Base-by-base conservation (phyloP, 164 flowering plant species). In the Euptelea pleiosperma region DNA sequence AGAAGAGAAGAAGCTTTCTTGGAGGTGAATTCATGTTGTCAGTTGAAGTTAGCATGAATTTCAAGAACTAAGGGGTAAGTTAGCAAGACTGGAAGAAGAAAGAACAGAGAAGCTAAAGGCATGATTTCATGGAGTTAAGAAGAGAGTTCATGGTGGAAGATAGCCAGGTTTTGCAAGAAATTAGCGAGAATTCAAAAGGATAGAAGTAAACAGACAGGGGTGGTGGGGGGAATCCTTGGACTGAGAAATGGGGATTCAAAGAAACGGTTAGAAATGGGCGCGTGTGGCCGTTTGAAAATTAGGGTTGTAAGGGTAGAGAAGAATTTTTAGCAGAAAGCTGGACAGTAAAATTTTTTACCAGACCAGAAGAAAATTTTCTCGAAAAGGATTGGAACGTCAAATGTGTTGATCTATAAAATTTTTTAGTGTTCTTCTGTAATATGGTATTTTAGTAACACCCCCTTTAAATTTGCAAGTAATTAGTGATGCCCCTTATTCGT, bases 261-360 rank as follows among this genome's bases (percentile, higher is more conserved):
- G n/a, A 67, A 78, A 80, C 77, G 79, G 81, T 70, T 76, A 51
- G 54, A 62, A 58, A 52, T 44, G 64, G 70, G 76, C 65, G 73
- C 70, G 67, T 67, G 65, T 70, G 64, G 37, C 9, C 11, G 44
- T 62, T 61, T 52, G 52, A 44, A 52, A 60, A 35, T 33, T 49
- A 5, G 36, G 61, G 33, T 52, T 36, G 51, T 7, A 64, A 58
- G 57, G 57, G 62, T 57, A 24, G 40, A 9, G 24, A 41, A 41
- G 61, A 56, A 42, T 28, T 40, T 16, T 54, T 25, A 12, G 35
- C 36, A 10, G 22, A 19, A 18, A 19, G 22, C n/a, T n/a, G n/a
- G n/a, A n/a, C n/a, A n/a, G n/a, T n/a, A n/a, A n/a, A n/a, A n/a
- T n/a, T n/a, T n/a, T n/a, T n/a, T n/a, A n/a, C n/a, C n/a, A n/a